Evolutionary conservation across 1,139 yeast genomes (phyloP).

Genomic region (Zygoascus meyerae): DNA sequence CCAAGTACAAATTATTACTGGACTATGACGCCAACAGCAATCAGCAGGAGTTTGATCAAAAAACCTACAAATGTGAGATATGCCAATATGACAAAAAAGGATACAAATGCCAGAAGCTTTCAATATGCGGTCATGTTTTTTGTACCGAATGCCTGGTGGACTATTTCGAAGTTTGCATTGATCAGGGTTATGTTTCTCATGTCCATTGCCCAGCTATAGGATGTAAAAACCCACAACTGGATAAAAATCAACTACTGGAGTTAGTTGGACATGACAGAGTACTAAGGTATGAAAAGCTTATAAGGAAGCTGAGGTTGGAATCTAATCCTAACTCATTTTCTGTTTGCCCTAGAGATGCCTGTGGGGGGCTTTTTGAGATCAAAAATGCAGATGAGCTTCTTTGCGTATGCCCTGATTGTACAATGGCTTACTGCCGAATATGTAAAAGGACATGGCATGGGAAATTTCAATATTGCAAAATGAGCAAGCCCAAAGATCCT

Average conservation of each 20-base stretch:
- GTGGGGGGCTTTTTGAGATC: slow-evolving; percentile 41
- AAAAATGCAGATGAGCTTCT: slow-evolving; percentile 47
- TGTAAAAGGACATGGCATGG: slow-evolving; percentile 70
- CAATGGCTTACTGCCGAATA: slow-evolving; percentile 53
- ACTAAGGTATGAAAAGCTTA: slow-evolving; percentile 39
- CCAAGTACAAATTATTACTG: slow-evolving; percentile 24
- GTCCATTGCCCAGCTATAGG: slow-evolving; percentile 49
- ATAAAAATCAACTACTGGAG: slow-evolving; percentile 28
- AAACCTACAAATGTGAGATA: slow-evolving; percentile 51
- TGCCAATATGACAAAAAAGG: slow-evolving; percentile 56
- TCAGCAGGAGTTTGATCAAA: slow-evolving; percentile 34
- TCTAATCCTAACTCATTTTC: slow-evolving; percentile 48
- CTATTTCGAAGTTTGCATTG: slow-evolving; percentile 44
- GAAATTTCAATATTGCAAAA: slow-evolving; percentile 43
- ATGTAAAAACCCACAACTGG: slow-evolving; percentile 18
- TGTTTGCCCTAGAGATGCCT: slow-evolving; percentile 49
- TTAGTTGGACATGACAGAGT: slow-evolving; percentile 33
- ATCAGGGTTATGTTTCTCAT: slow-evolving; percentile 47
- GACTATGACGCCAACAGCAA: slow-evolving; percentile 22
- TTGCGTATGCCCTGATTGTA: slow-evolving; percentile 49
- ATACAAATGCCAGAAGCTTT: slow-evolving; percentile 38
- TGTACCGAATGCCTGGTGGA: slow-evolving; percentile 48
- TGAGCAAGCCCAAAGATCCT: slow-evolving; percentile 40
- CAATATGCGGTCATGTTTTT: slow-evolving; percentile 47
- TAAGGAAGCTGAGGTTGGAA: slow-evolving; percentile 40